Base-by-base conservation (phyloP, 495 filamentous ascomycete species). In the Jackrogersella minutella region DNA sequence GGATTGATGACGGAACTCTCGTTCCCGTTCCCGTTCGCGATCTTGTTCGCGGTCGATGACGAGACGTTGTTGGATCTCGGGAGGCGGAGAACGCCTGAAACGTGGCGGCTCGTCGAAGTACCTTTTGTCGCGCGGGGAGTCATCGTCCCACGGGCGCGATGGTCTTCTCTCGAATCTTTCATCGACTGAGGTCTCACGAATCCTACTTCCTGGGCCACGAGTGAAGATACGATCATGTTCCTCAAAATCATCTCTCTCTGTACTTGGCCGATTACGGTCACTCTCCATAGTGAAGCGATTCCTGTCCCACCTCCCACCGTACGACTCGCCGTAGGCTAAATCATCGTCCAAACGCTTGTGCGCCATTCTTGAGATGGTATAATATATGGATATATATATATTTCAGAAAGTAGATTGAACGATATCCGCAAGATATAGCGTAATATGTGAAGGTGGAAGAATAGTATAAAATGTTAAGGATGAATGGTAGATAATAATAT, bases 261-360 rank as follows among this genome's bases (percentile, higher is more conserved):
- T n/a, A 36, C 1, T 19, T 43, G 16, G 61, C 16, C 70, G 68
- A 30, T 37, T 63, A 41, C 68, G 68, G 30, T 67, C 62, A 11
- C 43, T 55, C 58, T 76, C 73, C 44, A 63, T 54, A 37, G 63
- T 62, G 69, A 79, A 74, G 44, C 78, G 81, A 61, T 73, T 77
- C 2, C 76, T 74, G 56, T 82, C 78, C 78, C 77, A 82, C 64
- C 79, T 78, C 33, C 68, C 76, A 33, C 68, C 71, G 10, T 73
- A 71, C 49, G 64, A 58, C 47, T 74, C 74, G 16, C 72, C 68
- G 49, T 69, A 70, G 46, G 70, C 68, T 33, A 78, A 68, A 64
- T 81, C 76, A 8, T 76, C 76, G 52, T 70, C 77, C 13, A 75
- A 62, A 13, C 71, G 62, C 24, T 73, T 76, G 63, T 72, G 61